A percentile compares a stretch with the other conserved stretches of the same genome.
phyloP scores from a whole-genome alignment of 1,139 yeast species.

The Zygoascus meyerae region DNA sequence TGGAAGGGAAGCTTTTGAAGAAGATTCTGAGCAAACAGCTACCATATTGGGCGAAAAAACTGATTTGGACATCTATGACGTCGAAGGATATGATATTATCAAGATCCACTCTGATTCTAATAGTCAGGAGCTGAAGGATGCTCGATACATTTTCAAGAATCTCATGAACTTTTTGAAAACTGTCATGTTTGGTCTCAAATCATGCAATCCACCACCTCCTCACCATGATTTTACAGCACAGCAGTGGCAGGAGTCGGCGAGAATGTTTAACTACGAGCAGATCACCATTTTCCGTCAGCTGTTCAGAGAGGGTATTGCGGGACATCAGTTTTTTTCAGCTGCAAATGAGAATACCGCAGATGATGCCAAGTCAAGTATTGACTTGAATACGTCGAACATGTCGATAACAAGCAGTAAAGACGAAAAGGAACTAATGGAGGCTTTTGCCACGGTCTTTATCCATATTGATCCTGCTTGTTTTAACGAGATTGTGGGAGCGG shows the following conservation, averaged over 20 bases:
- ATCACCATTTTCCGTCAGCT: constrained; percentile 67
- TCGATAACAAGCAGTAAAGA: constrained; percentile 87
- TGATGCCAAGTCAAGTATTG: constrained; percentile 39
- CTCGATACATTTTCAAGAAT: constrained; percentile 80
- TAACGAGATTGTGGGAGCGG: constrained; percentile 82
- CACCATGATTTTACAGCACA: constrained; percentile 58
- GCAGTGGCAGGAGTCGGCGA: constrained; percentile 85
- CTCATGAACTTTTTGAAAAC: constrained; percentile 87
- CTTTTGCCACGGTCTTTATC: constrained; percentile 87
- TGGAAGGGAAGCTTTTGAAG: constrained; percentile 18
- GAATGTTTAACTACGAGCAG: constrained; percentile 78
- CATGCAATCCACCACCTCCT: constrained; percentile 82
- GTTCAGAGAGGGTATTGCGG: constrained; percentile 79
- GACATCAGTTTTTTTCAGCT: constrained; percentile 69
- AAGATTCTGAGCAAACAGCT: constrained; percentile 29
- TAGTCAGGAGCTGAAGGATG: constrained; percentile 76
- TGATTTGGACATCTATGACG: constrained; percentile 41
- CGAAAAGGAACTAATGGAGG: constrained; percentile 93
- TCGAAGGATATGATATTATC: constrained; percentile 46
- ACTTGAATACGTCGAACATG: constrained; percentile 70
- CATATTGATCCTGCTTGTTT: constrained; percentile 95
- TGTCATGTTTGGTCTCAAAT: constrained; percentile 81
- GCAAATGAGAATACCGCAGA: constrained; percentile 37
- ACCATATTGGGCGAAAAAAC: constrained; percentile 23
- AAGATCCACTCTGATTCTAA: constrained; percentile 37